Conservation (phyloP, 2,329 filamentous ascomycete species). For the Phaeoacremonium minimum region DNA sequence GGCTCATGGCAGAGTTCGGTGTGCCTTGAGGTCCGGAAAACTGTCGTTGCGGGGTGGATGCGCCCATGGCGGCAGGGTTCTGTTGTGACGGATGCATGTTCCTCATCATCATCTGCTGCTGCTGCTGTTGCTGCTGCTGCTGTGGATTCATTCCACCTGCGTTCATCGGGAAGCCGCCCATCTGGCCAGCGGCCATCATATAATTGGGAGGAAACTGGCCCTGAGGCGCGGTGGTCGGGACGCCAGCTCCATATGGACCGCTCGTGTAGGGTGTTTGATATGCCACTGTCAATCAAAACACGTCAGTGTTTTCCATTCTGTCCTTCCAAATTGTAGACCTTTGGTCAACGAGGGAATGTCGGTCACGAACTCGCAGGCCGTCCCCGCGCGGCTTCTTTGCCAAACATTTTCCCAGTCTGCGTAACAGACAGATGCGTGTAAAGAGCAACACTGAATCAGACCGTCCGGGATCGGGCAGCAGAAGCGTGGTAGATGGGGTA, state of each 20-base stretch:
- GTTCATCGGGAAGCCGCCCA: slow-evolving; percentile 54
- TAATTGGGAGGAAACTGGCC: slow-evolving; percentile 46
- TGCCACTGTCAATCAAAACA: slow-evolving; percentile 39
- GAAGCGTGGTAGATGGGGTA: too few relatives aligned
- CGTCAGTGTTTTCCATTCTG: slow-evolving; percentile 7
- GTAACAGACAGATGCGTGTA: too few relatives aligned
- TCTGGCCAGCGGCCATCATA: slow-evolving; percentile 48
- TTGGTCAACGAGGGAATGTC: too few relatives aligned
- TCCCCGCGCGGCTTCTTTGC: too few relatives aligned
- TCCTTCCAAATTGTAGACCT: too few relatives aligned
- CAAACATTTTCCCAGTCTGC: too few relatives aligned
- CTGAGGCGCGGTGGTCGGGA: slow-evolving; percentile 45
- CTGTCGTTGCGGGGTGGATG: slow-evolving; percentile 16
- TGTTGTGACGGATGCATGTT: slow-evolving; percentile 8
- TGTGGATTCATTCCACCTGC: slow-evolving; percentile 32
- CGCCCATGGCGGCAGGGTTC: slow-evolving; percentile 16
- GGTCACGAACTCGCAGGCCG: too few relatives aligned
- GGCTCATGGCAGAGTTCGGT: slow-evolving; percentile 8
- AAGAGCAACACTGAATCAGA: too few relatives aligned
- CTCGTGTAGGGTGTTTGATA: slow-evolving; percentile 56
- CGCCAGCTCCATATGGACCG: slow-evolving; percentile 51
- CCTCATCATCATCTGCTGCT: slow-evolving; percentile 12
- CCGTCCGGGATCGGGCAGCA: slow-evolving; percentile 11
- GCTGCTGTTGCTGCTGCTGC: slow-evolving; percentile 17
- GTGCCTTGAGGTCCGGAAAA: slow-evolving; percentile 11